Base-by-base conservation (phyloP, 2,329 filamentous ascomycete species). In the Pseudocercospora fijiensis region DNA sequence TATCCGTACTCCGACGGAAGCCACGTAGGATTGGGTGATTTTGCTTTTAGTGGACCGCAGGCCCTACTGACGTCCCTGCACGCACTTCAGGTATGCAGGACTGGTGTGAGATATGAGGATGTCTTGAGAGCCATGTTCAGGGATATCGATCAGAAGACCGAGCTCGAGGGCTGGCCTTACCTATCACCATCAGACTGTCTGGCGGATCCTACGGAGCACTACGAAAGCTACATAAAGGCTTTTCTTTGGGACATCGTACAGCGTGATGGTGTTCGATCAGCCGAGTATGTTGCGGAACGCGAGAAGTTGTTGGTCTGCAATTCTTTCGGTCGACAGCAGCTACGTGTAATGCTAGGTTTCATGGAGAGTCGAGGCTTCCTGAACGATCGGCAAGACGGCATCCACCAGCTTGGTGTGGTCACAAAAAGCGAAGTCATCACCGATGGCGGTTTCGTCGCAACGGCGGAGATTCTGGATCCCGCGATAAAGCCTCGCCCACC, bases 21-120 rank as follows among this genome's bases (percentile, higher is more conserved):
- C 13, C 2, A 11, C 3, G 11, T 3, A 27, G 33, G 27, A 22
- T 5, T 9, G 24, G 45, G 20, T 24, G 13, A 22, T 49, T 22
- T 26, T 9, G 45, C 20, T 33, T 18, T 61, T 11, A 56, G 60
- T 28, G 60, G 60, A 22, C 51, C 60, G 22, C 24, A 53, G 9
- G 60, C 60, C 13, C n/a, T 61, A 24, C 26, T 61, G 24, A 27
- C 45, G n/a, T 61, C 60, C 7, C 27, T 61, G 9, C 51, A 57
- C 13, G 18, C 60, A 28, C 22, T 27, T 28, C 16, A 20, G 30
- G 4, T 26, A 28, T 45, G 33, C 9, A 4, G 41, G 27, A 8
- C 33, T 33, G 37, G 47, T 24, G 33, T 33, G 30, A 26, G 52
- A 33, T 18, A 41, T 13, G 37, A 43, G 41, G 26, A 47, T 7